Base-by-base conservation (phyloP, 306 rosid genomes). In the Datisca glomerata region DNA sequence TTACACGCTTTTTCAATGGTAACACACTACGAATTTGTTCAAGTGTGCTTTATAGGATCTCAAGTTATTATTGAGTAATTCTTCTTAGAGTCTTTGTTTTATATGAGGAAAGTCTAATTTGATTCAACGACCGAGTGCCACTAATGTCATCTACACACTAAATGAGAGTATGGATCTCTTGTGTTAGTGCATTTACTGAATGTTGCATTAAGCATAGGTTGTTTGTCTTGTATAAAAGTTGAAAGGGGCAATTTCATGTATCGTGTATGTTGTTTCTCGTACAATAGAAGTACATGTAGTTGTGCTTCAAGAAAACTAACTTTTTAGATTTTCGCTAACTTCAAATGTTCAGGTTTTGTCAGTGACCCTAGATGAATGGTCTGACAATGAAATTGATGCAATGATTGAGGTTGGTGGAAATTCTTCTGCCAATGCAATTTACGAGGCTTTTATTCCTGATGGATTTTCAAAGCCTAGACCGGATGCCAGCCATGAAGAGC, bases 341-440 rank as follows among this genome's bases (percentile, higher is more conserved):
- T 9, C 19, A 46, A 17, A 31, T 5, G 9, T n/a, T 42, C 67
- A 89, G 98, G 93, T 89, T 49, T 59, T 84, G 65, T 89, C 98
- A 0, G 78, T 89, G 64, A 73, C 95, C 33, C 54, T 89, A 73
- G 98, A 89, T 64, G 92, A 84, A 14, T 89, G 98, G 98, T 72
- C 98, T 47, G 92, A 84, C 16, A 93, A 84, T 36, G 98, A 84
- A 71, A 64, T 89, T 59, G 86, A 84, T 54, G 59, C 96, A 17
- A 78, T 89, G 98, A 55, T 73, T 29, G 96, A 89, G 71, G 93
- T 89, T 43, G 98, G 98, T 41, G 98, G 98, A 53, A 89, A 89
- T 59, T 60, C 81, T 61, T 78, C 80, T 27, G 98, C 96, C 36
- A 89, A 89, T 69, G 49, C 95, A 45, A 89, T 89, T 61, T 89